phyloP scores from a whole-genome alignment of 2,329 filamentous ascomycete species.

The Penicillium occitanis region DNA sequence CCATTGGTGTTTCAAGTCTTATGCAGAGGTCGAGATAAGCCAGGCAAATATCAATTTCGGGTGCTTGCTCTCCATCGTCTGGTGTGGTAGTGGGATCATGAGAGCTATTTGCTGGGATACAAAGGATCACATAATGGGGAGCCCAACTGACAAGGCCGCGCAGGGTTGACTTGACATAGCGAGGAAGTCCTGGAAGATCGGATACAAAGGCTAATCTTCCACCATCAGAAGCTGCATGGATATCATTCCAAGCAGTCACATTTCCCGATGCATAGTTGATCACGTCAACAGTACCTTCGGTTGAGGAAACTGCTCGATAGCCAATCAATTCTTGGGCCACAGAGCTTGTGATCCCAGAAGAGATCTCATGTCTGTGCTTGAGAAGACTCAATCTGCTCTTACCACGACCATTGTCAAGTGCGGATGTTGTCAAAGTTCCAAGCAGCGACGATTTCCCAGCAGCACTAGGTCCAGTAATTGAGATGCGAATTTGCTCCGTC shows the following conservation, averaged over 20 bases:
- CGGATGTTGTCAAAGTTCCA: constrained; percentile 83
- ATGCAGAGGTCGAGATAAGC: constrained; percentile 84
- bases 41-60: constrained; percentile 69
- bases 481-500: constrained; percentile 78
- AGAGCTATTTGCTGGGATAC: constrained; percentile 74
- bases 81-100: constrained; percentile 46
- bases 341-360: constrained; percentile 88
- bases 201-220: constrained; percentile 78
- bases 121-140: constrained; percentile 88
- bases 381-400: constrained; percentile 84
- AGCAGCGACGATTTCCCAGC: constrained; percentile 91
- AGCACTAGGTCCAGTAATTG: constrained; percentile 82
- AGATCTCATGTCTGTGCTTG: constrained; percentile 90
- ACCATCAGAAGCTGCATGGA: constrained; percentile 76
- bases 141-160: constrained; percentile 93
- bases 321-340: constrained; percentile 92
- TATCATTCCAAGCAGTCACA: constrained; percentile 90
- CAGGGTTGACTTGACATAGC: constrained; percentile 84
- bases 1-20: constrained; percentile 72
- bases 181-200: constrained; percentile 87
- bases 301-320: constrained; percentile 54
- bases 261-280: constrained; percentile 85
- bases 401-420: constrained; percentile 86
- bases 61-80: constrained; percentile 32
- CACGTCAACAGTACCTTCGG: constrained; percentile 48